These are phyloP conservation scores for Kuraishia ogatae DNA, from an alignment of 805 yeast species.

Conservation along the genomic window DNA sequence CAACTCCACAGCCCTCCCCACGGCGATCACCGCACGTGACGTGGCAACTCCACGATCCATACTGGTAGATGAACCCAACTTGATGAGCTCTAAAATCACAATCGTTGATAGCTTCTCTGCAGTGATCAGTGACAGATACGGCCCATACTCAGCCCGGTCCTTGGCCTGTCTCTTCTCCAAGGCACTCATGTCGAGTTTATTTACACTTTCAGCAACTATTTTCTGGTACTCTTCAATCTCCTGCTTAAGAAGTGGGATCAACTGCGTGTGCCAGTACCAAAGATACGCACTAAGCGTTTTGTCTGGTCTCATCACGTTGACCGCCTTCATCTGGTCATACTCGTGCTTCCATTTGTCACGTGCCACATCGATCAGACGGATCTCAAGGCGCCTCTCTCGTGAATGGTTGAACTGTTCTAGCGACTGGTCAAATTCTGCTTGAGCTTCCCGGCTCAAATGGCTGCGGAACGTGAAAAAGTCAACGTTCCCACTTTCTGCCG, in stretches of 20 bases:
- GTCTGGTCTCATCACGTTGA: conserved; percentile 42
- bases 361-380: conserved; percentile 77
- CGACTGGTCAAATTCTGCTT: conserved; percentile 50
- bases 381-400: conserved; percentile 72
- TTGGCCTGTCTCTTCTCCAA: conserved; percentile 13
- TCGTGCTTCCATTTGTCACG: conserved; percentile 83
- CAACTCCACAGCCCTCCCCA: conserved; percentile 77
- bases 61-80: conserved; percentile 67
- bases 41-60: conserved; percentile 75
- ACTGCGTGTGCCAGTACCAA: conserved; percentile 76
- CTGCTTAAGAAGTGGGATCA: conserved; percentile 61
- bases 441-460: conserved; percentile 37
- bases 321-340: conserved; percentile 58
- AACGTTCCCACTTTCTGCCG: conserved; percentile 17
- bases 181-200: conserved; percentile 1
- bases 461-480: conserved; percentile 66
- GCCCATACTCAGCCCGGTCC: conserved; percentile 54
- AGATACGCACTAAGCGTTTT: conserved; percentile 57
- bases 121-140: conserved; percentile 61
- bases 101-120: conserved; percentile 80
- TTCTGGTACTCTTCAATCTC: conserved; percentile 53
- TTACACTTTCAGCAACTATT: conserved; percentile 17
- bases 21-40: conserved; percentile 70
- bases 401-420: conserved; percentile 64
- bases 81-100: conserved; percentile 74